Evolutionary conservation across 805 yeast species (phyloP), one percentile per base, ranked within the genome.

Genomic region (Metschnikowia santaceciliae): DNA sequence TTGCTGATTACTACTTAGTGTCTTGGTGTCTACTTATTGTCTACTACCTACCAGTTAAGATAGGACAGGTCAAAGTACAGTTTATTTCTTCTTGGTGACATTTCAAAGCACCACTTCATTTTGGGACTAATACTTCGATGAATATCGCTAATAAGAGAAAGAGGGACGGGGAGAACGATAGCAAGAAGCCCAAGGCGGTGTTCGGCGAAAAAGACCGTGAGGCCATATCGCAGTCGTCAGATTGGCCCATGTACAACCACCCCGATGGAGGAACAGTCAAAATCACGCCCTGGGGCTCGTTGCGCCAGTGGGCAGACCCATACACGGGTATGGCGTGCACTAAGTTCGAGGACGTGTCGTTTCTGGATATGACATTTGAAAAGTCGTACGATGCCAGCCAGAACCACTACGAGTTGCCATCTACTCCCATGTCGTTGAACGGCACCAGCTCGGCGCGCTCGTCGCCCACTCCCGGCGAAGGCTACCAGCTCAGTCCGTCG

Each of bases 241-340:
- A 80, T 50, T 80, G 80, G 75, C 83, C 86, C 13, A 69, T 75
- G 50, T 81, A 78, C 56, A 72, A 72, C 47, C 86, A 81, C 55
- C 86, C 86, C 1, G 81, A 81, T 11, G 86, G 86, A 8, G 86
- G 86, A 0, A 71, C 71, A 32, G 77, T 81, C 43, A 82, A 81
- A 61, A 77, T 81, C 50, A 81, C 86, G 1, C 86, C 86, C 22
- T 75, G 83, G 69, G 86, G 86, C n/a, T 79, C 81, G 45, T 67
- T 81, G 38, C 67, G 86, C 54, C 76, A 73, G 53, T 70, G 61
- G 57, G 71, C 69, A 26, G 66, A 74, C 47, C 59, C 64, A 33
- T 71, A 69, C 32, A 72, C 72, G 43, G 81, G 81, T 48, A 74
- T 76, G 45, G 61, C 67, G 51, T 69, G 76, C 32, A 73, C 80